Base-by-base conservation (phyloP, 805 yeast species). In the Wickerhamiella lipophila region DNA sequence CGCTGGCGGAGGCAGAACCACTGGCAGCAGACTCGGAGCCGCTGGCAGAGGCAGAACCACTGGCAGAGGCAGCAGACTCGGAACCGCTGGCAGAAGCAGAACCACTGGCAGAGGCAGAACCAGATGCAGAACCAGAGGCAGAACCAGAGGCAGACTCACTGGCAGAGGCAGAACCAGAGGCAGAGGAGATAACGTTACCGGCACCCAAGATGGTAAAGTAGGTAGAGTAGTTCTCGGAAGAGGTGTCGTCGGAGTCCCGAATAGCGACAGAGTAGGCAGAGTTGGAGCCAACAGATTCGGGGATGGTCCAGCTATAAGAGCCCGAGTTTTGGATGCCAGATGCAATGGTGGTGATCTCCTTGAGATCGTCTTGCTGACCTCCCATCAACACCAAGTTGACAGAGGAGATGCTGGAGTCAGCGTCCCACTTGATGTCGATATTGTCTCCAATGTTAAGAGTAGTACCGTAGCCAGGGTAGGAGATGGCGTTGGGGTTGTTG, bases 371-470 rank as follows among this genome's bases (percentile, higher is more conserved):
- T 25, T 61, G 52, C 23, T 51, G 58, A 26, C 66, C 67, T 2
- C 44, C 42, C 46, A 59, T 52, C 21, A 63, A 53, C 39, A 62
- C 42, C 35, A 64, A 53, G 47, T 52, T 52, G 48, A 64, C 59
- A 30, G 46, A 41, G 27, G 51, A 55, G 11, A 52, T 55, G 7
- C 38, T 27, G 34, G 61, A 53, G n/a, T 56, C 46, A 8, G 61
- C 58, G 12, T 34, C 48, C 68, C 68, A 64, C 36, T 57, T 60
- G 38, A 64, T 51, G 47, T 52, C 50, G 51, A 55, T 49, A 15
- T 49, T 46, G 29, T 49, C 51, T 40, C 60, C 60, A 18, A 65
- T 66, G 40, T 59, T 60, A 43, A 59, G 52, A 9, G 47, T 54
- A 23, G 58, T 53, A 9, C 64, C 64, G 38, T 42, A 50, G 27